Evolutionary conservation across 2,329 filamentous ascomycete genomes (phyloP).

Genomic region (Blastomyces emzantsi): DNA sequence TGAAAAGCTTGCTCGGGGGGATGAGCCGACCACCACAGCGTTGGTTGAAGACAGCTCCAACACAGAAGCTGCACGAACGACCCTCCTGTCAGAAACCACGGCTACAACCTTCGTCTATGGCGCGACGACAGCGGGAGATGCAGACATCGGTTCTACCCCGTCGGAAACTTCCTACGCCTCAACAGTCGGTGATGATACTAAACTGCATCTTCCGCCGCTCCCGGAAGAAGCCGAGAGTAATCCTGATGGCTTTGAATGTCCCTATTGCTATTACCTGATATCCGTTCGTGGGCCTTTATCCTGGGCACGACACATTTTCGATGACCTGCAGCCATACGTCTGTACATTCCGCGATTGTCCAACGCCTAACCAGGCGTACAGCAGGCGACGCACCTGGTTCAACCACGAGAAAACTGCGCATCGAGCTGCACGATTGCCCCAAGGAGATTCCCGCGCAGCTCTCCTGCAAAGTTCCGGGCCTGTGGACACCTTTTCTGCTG

Average conservation of each 20-base stretch:
- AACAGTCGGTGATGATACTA: conserved; percentile 1
- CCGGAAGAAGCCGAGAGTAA: neutral
- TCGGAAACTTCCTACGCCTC: conserved; percentile 2
- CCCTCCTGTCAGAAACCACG: neutral
- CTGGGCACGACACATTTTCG: conserved; percentile 35
- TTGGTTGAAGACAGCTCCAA: neutral
- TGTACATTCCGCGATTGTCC: conserved; percentile 27
- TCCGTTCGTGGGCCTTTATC: conserved; percentile 18
- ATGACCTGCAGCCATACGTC: conserved; percentile 34
- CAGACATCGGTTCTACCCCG: neutral
- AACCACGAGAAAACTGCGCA: conserved; percentile 9
- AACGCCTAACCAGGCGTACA: conserved; percentile 17
- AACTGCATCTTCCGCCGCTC: neutral
- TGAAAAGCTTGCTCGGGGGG: conserved; percentile 18
- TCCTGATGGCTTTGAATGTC: conserved; percentile 29
- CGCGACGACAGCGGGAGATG: neutral
- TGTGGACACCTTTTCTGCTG: conserved; percentile 13
- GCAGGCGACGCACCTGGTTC: conserved; percentile 17
- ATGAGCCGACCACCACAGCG: conserved; percentile 19
- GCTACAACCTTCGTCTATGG: neutral
- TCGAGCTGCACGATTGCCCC: neutral
- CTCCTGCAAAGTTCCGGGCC: neutral
- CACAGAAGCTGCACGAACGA: neutral
- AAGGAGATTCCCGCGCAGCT: neutral
- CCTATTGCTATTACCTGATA: conserved; percentile 34